A percentile compares a stretch with the other conserved stretches of the same genome.
These are phyloP conservation scores for Vaccinium vitisidaea DNA, from an alignment of 148 eudicot species.

Conservation along the genomic window DNA sequence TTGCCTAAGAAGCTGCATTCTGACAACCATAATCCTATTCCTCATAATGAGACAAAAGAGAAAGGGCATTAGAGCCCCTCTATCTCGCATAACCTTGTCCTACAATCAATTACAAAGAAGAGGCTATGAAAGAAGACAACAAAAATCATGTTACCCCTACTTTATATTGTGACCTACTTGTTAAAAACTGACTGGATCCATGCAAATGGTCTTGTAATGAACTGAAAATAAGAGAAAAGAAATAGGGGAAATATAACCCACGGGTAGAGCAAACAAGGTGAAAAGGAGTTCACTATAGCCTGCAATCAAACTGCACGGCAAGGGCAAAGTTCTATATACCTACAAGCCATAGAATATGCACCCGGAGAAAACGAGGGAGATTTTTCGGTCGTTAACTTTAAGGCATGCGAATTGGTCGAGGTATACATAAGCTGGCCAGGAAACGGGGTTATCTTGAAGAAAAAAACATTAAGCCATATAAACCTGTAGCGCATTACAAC, in stretches of 20 bases:
- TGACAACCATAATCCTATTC: too few relatives aligned
- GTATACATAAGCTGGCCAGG: neutral
- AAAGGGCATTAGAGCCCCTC: too few relatives aligned
- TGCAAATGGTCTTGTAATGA: neutral
- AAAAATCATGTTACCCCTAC: neutral
- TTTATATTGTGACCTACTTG: neutral
- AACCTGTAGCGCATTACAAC: too few relatives aligned
- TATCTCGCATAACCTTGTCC: too few relatives aligned
- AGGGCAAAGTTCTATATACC: neutral
- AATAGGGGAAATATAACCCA: neutral
- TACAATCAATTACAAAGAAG: too few relatives aligned
- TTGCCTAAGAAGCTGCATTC: too few relatives aligned
- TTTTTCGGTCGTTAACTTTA: too few relatives aligned
- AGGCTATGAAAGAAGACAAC: neutral
- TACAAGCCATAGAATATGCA: neutral
- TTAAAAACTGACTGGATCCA: neutral
- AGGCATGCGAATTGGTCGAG: neutral
- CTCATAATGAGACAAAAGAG: too few relatives aligned
- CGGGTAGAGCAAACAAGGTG: neutral
- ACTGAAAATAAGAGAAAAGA: neutral
- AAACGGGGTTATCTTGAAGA: too few relatives aligned
- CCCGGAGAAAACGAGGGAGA: too few relatives aligned
- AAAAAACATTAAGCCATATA: too few relatives aligned
- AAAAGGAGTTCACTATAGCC: neutral
- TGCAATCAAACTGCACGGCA: neutral